Conservation (phyloP, 2,329 filamentous ascomycete genomes). For the Fusarium sp. region DNA sequence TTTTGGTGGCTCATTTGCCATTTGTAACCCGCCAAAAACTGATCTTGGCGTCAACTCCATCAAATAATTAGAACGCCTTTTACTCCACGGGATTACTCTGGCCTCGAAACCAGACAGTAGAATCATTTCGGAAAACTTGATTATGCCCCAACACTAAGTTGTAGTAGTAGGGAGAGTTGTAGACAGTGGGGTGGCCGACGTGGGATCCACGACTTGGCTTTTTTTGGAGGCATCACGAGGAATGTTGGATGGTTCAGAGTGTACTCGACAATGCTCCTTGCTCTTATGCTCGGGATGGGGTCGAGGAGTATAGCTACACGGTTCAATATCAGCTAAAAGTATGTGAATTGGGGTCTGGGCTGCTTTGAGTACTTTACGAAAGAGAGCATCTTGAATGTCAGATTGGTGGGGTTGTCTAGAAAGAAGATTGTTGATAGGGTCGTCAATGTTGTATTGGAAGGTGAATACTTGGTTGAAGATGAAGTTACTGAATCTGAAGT, state of each 20-base stretch:
- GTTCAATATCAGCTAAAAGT: constrained; percentile 2
- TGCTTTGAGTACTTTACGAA: constrained; percentile 36
- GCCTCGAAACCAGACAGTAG: constrained; percentile 6
- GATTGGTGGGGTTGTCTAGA: neutral
- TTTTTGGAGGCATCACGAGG: constrained; percentile 27
- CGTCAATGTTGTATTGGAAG: neutral
- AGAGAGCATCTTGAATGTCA: constrained; percentile 34
- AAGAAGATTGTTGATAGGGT: neutral
- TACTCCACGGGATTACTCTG: constrained; percentile 22
- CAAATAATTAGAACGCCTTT: constrained; percentile 22
- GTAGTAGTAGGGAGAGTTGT: constrained; percentile 14
- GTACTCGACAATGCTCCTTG: constrained; percentile 40
- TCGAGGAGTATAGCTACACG: constrained; percentile 38
- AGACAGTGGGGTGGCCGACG: constrained; percentile 26
- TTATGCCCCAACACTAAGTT: neutral
- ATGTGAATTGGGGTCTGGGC: neutral
- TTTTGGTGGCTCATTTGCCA: neutral
- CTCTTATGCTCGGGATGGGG: constrained; percentile 42
- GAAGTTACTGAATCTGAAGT: neutral
- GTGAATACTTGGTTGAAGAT: constrained; percentile 11
- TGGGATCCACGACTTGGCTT: constrained; percentile 19
- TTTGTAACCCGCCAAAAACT: neutral
- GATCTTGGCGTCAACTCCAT: neutral
- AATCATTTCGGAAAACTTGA: neutral
- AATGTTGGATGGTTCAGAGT: constrained; percentile 28